phyloP scores from a whole-genome alignment of 2,329 filamentous ascomycete genomes.

The Aulographum hederae region DNA sequence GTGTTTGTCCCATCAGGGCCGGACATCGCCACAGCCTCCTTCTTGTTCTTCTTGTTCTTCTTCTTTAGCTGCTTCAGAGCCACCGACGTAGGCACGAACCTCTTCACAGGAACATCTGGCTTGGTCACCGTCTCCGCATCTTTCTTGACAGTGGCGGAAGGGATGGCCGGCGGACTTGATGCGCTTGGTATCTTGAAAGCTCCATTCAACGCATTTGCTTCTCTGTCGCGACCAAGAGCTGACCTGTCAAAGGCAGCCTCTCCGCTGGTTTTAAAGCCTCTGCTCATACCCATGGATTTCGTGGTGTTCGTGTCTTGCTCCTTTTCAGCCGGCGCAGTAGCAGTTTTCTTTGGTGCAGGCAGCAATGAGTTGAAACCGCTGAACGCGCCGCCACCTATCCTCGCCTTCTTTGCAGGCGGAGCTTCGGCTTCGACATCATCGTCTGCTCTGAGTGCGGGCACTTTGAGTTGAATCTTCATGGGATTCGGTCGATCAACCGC shows the following conservation, averaged over 20 bases:
- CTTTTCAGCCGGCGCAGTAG: too few species aligned
- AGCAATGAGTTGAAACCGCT: conserved; percentile 74
- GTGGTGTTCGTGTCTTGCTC: too few species aligned
- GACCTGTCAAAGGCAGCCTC: too few species aligned
- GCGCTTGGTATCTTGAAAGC: too few species aligned
- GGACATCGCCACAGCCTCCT: conserved; percentile 18
- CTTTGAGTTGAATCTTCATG: conserved; percentile 66
- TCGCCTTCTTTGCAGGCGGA: conserved; percentile 54
- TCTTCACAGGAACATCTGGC: conserved; percentile 18
- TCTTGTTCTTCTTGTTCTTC: conserved; percentile 56
- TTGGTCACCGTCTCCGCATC: not conserved
- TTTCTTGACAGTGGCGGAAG: not conserved
- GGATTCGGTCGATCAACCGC: conserved; percentile 66
- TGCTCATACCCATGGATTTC: too few species aligned
- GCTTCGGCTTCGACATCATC: conserved; percentile 27
- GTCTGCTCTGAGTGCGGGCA: conserved; percentile 37
- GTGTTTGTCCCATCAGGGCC: conserved; percentile 6
- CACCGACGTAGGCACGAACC: conserved; percentile 59
- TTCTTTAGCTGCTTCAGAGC: conserved; percentile 86
- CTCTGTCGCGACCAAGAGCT: too few species aligned
- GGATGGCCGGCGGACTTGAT: too few species aligned
- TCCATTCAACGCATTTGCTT: too few species aligned
- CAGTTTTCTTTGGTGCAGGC: conserved; percentile 56
- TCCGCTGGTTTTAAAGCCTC: conserved; percentile 75
- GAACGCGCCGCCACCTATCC: conserved; percentile 46